A percentile compares a stretch with the other conserved stretches of the same genome.
Conservation (phyloP, 2,329 filamentous ascomycete genomes). For the Talaromyces verruculosus region DNA sequence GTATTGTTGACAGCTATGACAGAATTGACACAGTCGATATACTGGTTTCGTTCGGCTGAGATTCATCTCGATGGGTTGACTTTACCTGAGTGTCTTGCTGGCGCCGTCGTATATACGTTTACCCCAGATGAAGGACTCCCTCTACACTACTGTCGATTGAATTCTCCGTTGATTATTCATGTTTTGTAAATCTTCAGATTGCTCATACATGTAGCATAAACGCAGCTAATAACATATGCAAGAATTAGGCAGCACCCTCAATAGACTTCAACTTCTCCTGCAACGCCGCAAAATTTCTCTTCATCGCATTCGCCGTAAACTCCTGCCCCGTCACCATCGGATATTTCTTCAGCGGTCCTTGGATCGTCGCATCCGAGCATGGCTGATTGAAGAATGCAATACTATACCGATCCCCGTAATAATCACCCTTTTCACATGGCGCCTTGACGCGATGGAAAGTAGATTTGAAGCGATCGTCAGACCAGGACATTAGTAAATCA, state of each 20-base stretch:
- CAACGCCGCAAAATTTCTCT: slow-evolving; percentile 56
- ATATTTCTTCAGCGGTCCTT: slow-evolving; percentile 63
- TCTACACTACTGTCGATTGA: background rate
- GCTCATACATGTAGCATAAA: background rate
- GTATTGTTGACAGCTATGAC: no score
- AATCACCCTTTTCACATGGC: slow-evolving; percentile 54
- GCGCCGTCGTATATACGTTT: background rate
- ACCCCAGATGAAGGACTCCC: background rate
- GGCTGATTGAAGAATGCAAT: slow-evolving; percentile 69
- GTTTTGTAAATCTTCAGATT: no score
- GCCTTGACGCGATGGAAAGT: slow-evolving; percentile 66
- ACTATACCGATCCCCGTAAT: slow-evolving; percentile 62
- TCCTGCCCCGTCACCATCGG: slow-evolving; percentile 60
- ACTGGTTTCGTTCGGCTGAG: no score
- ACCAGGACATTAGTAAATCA: slow-evolving; percentile 66
- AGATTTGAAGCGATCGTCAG: slow-evolving; percentile 66
- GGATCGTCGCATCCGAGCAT: slow-evolving; percentile 57
- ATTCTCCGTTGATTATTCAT: background rate
- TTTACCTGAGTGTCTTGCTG: no score
- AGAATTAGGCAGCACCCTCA: slow-evolving; percentile 5
- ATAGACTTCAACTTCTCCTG: slow-evolving; percentile 48
- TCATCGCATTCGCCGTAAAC: slow-evolving; percentile 59
- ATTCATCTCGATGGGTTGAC: no score
- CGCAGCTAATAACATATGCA: background rate
- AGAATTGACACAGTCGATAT: no score